These are phyloP conservation scores for Colletotrichum paranaense DNA, from an alignment of 2,329 filamentous ascomycete species.

Conservation along the genomic window DNA sequence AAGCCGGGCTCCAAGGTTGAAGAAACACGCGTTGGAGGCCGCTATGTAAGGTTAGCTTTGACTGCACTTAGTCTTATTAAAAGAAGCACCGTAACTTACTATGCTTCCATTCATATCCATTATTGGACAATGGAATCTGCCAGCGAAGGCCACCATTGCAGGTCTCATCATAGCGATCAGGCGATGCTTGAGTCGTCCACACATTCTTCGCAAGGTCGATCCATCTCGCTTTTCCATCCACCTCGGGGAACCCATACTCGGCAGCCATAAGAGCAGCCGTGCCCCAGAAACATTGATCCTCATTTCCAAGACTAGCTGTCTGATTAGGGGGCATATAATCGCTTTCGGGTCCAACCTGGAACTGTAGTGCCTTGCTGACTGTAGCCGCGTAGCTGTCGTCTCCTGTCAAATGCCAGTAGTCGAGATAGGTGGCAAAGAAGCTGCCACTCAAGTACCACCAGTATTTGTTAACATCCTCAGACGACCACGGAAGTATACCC, in stretches of 20 bases:
- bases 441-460: slow-evolving; percentile 48
- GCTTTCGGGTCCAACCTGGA: slow-evolving; percentile 57
- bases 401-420: slow-evolving; percentile 53
- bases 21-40: slow-evolving; percentile 60
- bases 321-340: slow-evolving; percentile 63
- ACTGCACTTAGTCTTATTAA: neutral
- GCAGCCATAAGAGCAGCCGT: slow-evolving; percentile 67
- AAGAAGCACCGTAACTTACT: slow-evolving; percentile 36
- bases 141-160: slow-evolving; percentile 74
- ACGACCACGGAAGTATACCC: slow-evolving; percentile 43
- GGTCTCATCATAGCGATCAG: slow-evolving; percentile 59
- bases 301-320: slow-evolving; percentile 61
- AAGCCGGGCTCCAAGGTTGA: slow-evolving; percentile 67
- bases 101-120: slow-evolving; percentile 75
- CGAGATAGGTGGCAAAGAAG: slow-evolving; percentile 48
- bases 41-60: slow-evolving; percentile 35
- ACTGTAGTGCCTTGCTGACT: slow-evolving; percentile 55
- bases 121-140: slow-evolving; percentile 74
- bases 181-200: slow-evolving; percentile 60
- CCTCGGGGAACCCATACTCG: slow-evolving; percentile 63
- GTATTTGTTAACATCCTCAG: slow-evolving; percentile 44
- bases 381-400: slow-evolving; percentile 64
- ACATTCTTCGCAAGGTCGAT: slow-evolving; percentile 68
- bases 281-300: slow-evolving; percentile 71
- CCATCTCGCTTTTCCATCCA: slow-evolving; percentile 56